Conservation (phyloP, 306 rosid species). For the Citrullus colocynthis region DNA sequence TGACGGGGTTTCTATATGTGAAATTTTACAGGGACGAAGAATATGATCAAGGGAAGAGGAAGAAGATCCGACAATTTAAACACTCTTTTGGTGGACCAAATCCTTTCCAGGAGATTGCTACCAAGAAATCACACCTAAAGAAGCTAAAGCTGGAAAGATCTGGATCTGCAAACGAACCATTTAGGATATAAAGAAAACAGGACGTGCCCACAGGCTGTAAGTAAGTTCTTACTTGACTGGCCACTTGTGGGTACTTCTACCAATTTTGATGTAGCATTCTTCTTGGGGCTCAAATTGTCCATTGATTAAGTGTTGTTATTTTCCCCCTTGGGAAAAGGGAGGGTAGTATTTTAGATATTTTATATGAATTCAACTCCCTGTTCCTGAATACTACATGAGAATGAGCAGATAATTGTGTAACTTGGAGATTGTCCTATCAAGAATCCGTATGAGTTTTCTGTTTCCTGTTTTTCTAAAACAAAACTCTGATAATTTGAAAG, state of each 20-base stretch:
- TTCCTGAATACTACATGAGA: not conserved
- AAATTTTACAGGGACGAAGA: constrained; percentile 71
- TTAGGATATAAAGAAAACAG: constrained; percentile 44
- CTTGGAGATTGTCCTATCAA: not conserved
- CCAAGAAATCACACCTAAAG: constrained; percentile 31
- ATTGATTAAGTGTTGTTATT: not conserved
- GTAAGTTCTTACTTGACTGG: not conserved
- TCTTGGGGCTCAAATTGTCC: not conserved
- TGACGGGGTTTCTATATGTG: not conserved
- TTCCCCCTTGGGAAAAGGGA: not conserved
- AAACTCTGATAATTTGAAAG: not conserved
- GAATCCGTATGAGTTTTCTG: not conserved
- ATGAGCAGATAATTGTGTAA: not conserved
- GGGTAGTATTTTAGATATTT: not conserved
- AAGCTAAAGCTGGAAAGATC: constrained; percentile 33
- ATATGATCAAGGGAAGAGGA: constrained; percentile 73
- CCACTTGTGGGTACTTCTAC: not conserved
- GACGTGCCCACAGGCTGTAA: not conserved
- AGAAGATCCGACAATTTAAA: constrained; percentile 48
- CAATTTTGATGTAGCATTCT: constrained; percentile 8
- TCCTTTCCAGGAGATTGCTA: constrained; percentile 62
- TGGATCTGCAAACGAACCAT: constrained; percentile 48
- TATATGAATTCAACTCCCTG: not conserved
- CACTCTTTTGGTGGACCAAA: constrained; percentile 45
- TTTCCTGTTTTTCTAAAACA: not conserved